Conservation (phyloP, 192 early-diverging fungal species). For the Paraglomus brasilianum region DNA sequence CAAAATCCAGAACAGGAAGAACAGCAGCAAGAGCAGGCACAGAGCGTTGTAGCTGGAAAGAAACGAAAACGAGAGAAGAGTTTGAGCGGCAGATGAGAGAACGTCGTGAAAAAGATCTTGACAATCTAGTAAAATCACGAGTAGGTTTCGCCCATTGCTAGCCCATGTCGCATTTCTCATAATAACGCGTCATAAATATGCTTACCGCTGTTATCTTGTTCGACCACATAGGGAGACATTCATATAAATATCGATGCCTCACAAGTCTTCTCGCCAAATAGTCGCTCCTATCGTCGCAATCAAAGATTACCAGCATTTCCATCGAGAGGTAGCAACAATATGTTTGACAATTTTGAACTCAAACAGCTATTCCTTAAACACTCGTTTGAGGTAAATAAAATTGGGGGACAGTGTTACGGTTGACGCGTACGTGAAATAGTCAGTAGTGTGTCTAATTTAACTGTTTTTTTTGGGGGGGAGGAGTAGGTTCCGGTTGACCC, state of each 20-base stretch:
- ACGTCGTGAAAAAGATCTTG: slow-evolving; percentile 62
- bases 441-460: not conserved
- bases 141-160: slow-evolving; percentile 13
- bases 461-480: not conserved
- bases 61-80: slow-evolving; percentile 41
- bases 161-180: not conserved
- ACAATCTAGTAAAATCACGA: slow-evolving; percentile 63
- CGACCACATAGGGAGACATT: slow-evolving; percentile 40
- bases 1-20: not conserved
- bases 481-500: slow-evolving; percentile 54
- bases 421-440: not conserved
- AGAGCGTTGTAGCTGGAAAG: not conserved
- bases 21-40: not conserved
- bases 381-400: slow-evolving; percentile 58
- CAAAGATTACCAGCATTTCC: slow-evolving; percentile 39
- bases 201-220: not conserved
- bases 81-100: slow-evolving; percentile 62
- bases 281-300: slow-evolving; percentile 35
- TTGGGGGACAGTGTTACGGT: not conserved
- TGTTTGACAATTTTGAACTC: slow-evolving; percentile 36
- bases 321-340: not conserved
- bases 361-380: slow-evolving; percentile 58
- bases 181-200: not conserved
- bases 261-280: slow-evolving; percentile 50
- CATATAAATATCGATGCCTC: slow-evolving; percentile 53